phyloP scores from a whole-genome alignment of 495 filamentous ascomycete genomes.

The Margaritispora aquatica region DNA sequence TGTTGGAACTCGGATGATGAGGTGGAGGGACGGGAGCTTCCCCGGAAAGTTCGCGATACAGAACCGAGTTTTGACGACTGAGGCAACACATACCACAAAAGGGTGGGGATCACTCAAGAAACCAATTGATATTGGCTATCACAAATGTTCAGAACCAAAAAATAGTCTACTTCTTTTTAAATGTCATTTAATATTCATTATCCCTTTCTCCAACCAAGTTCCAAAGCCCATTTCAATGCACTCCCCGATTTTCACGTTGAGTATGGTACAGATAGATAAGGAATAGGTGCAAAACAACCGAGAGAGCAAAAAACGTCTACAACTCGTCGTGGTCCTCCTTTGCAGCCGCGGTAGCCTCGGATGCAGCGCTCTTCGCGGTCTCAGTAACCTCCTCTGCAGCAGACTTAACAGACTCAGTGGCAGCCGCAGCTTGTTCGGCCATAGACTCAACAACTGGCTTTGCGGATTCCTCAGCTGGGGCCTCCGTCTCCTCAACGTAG shows the following conservation, averaged over 20 bases:
- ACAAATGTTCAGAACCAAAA: too few relatives aligned
- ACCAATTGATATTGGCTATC: too few relatives aligned
- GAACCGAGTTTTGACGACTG: not conserved
- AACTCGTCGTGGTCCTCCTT: constrained; percentile 59
- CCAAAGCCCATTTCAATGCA: constrained; percentile 5
- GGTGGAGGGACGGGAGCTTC: constrained; percentile 6
- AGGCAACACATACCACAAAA: not conserved
- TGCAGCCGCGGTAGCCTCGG: constrained; percentile 35
- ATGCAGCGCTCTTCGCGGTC: constrained; percentile 26
- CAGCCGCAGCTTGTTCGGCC: constrained; percentile 45
- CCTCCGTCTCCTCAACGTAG: constrained; percentile 39
- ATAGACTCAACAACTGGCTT: constrained; percentile 42
- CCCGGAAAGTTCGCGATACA: not conserved
- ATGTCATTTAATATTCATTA: not conserved
- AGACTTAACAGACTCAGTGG: constrained; percentile 40
- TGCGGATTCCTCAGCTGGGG: constrained; percentile 37
- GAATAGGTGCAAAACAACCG: not conserved
- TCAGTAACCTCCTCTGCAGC: constrained; percentile 27
- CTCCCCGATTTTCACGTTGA: not conserved
- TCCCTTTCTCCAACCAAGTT: not conserved
- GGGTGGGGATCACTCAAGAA: too few relatives aligned
- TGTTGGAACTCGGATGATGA: not conserved
- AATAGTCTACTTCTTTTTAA: not conserved
- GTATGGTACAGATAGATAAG: constrained; percentile 22
- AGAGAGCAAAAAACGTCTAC: constrained; percentile 34